Percentiles rank a stretch among this genome's conserved stretches.
phyloP scores from a whole-genome alignment of 768 basidiomycete species.

The Kwoniella heveanensis region DNA sequence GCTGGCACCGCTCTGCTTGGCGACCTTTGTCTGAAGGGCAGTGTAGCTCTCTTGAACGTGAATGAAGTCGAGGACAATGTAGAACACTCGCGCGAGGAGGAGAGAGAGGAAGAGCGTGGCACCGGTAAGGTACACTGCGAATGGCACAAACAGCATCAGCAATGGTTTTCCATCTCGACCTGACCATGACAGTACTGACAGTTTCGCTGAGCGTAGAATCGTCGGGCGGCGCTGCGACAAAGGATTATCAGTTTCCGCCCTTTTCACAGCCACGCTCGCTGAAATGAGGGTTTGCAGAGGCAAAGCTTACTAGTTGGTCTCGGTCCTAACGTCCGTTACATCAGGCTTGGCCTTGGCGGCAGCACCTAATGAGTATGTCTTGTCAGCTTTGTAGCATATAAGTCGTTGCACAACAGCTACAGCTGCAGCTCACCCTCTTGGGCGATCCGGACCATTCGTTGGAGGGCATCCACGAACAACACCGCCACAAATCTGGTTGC shows the following conservation, averaged over 20 bases:
- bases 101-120: conserved; percentile 89
- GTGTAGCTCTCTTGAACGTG: conserved; percentile 84
- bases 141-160: conserved; percentile 6
- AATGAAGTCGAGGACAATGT: conserved; percentile 87
- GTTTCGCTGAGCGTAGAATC: conserved; percentile 68
- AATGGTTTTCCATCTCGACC: neutral
- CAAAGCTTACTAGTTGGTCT: conserved; percentile 65
- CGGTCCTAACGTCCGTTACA: conserved; percentile 68
- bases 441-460: conserved; percentile 75
- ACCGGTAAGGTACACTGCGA: conserved; percentile 70
- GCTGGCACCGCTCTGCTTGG: conserved; percentile 40
- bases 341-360: conserved; percentile 64
- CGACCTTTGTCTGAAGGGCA: conserved; percentile 66
- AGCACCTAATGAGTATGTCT: conserved; percentile 59
- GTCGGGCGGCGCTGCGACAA: conserved; percentile 69
- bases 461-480: conserved; percentile 86
- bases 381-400: too few species aligned
- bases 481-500: conserved; percentile 70
- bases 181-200: conserved; percentile 26
- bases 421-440: conserved; percentile 48
- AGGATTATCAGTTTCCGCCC: conserved; percentile 9
- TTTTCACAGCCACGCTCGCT: neutral
- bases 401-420: conserved; percentile 7
- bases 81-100: conserved; percentile 88
- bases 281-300: too few species aligned